Evolutionary conservation across 1,284 basidiomycete genomes (phyloP).

Genomic region (Moesziomyces sp.): DNA sequence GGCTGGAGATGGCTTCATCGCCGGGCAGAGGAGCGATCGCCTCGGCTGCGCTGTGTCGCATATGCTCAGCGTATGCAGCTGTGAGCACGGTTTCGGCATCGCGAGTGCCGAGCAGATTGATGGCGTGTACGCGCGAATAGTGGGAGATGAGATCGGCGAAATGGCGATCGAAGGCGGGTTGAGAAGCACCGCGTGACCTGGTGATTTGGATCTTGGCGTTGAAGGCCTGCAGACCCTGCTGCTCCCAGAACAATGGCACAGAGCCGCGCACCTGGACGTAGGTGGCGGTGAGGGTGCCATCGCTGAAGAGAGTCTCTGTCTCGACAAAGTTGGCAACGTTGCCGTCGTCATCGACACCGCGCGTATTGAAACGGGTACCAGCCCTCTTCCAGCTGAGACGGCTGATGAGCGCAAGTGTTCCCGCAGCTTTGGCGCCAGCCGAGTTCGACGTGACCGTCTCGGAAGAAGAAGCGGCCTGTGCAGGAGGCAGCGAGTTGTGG

Average conservation of each 20-base stretch:
- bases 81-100: slow-evolving; percentile 91
- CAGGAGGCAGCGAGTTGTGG: not conserved
- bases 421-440: not conserved
- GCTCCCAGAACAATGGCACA: slow-evolving; percentile 89
- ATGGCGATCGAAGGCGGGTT: slow-evolving; percentile 94
- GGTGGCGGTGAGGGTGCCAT: slow-evolving; percentile 83
- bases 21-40: slow-evolving; percentile 32
- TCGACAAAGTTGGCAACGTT: slow-evolving; percentile 98
- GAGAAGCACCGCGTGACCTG: slow-evolving; percentile 87
- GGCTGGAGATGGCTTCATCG: slow-evolving; percentile 14
- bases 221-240: slow-evolving; percentile 79
- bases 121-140: slow-evolving; percentile 57
- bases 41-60: slow-evolving; percentile 50
- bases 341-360: slow-evolving; percentile 97
- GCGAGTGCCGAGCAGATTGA: slow-evolving; percentile 65
- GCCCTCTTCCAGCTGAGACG: slow-evolving; percentile 92
- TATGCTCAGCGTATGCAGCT: slow-evolving; percentile 74
- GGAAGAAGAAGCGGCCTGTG: slow-evolving; percentile 71
- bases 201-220: slow-evolving; percentile 68
- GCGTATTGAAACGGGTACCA: slow-evolving; percentile 95
- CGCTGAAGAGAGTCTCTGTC: slow-evolving; percentile 90
- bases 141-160: slow-evolving; percentile 77
- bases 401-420: slow-evolving; percentile 82
- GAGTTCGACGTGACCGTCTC: not conserved
- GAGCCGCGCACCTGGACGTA: slow-evolving; percentile 93